Conservation (phyloP, 2,329 filamentous ascomycete species). For the Paecilomyces formosus region DNA sequence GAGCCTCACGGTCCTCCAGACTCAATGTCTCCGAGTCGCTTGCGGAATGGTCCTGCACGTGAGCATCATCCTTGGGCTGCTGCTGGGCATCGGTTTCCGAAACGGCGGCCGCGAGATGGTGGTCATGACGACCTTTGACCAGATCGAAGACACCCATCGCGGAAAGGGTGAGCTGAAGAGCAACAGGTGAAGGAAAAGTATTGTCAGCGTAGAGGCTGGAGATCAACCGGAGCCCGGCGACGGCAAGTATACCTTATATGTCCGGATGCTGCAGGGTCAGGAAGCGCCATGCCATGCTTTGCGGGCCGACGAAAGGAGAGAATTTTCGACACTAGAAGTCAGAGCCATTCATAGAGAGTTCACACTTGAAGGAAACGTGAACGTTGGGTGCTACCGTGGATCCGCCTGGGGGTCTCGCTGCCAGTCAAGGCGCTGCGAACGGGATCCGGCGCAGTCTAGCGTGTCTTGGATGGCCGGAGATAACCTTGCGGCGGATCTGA, state of each 20-base stretch:
- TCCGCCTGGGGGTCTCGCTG: background rate
- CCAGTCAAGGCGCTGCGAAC: background rate
- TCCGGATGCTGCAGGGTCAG: background rate
- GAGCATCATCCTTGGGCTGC: background rate
- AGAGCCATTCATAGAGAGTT: background rate
- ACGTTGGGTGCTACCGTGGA: background rate
- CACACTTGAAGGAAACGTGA: background rate
- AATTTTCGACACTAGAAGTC: background rate
- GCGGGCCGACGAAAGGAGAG: background rate
- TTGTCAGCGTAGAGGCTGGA: background rate
- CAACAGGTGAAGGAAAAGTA: background rate
- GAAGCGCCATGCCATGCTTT: background rate
- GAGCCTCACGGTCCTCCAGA: constrained; percentile 20
- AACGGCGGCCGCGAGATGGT: background rate
- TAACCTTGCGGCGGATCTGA: background rate
- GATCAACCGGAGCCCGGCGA: background rate
- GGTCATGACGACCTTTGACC: constrained; percentile 3
- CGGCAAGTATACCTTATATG: background rate
- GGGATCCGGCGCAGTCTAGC: background rate
- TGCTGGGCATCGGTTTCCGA: background rate
- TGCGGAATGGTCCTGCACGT: constrained; percentile 4
- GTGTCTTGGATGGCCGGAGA: background rate
- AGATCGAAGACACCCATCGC: constrained; percentile 5
- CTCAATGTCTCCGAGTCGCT: constrained; percentile 16
- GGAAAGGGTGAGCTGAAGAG: background rate